Conservation (phyloP, 352 stramenopile genomes). For the Pythium rhizo-oryzae region DNA sequence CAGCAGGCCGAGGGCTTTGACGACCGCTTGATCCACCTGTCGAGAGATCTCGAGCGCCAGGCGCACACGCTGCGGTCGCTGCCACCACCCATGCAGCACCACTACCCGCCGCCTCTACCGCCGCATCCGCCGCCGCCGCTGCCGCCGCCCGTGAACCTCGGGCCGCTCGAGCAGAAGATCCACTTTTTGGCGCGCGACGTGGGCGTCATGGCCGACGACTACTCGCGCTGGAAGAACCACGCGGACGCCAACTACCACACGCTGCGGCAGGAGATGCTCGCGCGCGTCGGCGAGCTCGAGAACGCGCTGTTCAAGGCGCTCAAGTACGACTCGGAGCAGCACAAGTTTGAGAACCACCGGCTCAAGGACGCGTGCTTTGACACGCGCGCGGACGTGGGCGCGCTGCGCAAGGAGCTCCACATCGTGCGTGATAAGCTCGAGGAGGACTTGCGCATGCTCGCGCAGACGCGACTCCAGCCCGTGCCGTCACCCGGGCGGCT, state of each 20-base stretch:
- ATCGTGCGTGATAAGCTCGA: slow-evolving; percentile 1
- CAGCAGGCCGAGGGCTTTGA: slow-evolving; percentile 1
- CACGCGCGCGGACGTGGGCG: slow-evolving; percentile 37
- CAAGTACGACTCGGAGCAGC: slow-evolving; percentile 40
- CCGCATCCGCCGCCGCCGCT: slow-evolving; percentile 3
- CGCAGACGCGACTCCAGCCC: not conserved
- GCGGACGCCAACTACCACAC: slow-evolving; percentile 25
- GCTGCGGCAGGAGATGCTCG: slow-evolving; percentile 36
- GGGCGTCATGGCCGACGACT: slow-evolving; percentile 34
- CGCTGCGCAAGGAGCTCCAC: slow-evolving; percentile 27
- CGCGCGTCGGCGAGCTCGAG: slow-evolving; percentile 37
- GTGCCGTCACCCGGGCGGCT: not conserved
- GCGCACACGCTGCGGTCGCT: not conserved
- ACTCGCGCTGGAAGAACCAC: slow-evolving; percentile 34
- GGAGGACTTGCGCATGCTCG: slow-evolving; percentile 8
- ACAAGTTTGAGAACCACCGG: slow-evolving; percentile 49
- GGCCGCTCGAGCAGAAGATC: slow-evolving; percentile 26
- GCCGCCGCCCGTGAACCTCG: slow-evolving; percentile 18
- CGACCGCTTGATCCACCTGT: slow-evolving; percentile 8
- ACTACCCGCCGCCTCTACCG: slow-evolving; percentile 11
- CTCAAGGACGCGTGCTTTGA: slow-evolving; percentile 56
- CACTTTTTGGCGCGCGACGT: slow-evolving; percentile 23
- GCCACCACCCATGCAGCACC: slow-evolving; percentile 4
- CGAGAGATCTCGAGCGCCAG: slow-evolving; percentile 8
- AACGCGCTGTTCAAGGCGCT: slow-evolving; percentile 49